Evolutionary conservation across 805 yeast genomes (phyloP).

Genomic region (Pichia exigua): DNA sequence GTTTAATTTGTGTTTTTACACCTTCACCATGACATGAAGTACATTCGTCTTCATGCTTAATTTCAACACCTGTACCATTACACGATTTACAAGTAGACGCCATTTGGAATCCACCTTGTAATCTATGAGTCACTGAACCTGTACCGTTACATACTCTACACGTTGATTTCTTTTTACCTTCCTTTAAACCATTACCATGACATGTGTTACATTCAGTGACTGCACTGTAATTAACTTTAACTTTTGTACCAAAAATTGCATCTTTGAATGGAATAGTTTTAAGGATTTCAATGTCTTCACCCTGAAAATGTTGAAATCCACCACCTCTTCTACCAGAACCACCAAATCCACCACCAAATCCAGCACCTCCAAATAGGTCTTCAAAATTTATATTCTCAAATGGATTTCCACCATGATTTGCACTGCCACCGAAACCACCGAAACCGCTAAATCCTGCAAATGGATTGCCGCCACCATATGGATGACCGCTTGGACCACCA

Average conservation of each 20-base stretch:
- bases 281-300: constrained; percentile 79
- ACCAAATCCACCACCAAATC: constrained; percentile 11
- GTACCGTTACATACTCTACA: constrained; percentile 90
- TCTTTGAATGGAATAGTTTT: constrained; percentile 76
- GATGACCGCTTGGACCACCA: constrained; percentile 35
- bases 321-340: constrained; percentile 29
- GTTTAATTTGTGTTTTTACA: constrained; percentile 55
- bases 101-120: constrained; percentile 95
- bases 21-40: constrained; percentile 84
- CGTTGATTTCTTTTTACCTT: constrained; percentile 64
- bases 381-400: constrained; percentile 39
- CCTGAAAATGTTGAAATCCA: constrained; percentile 69
- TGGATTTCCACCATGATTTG: constrained; percentile 18
- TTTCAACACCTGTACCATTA: constrained; percentile 79
- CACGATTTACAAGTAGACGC: constrained; percentile 85
- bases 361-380: constrained; percentile 49
- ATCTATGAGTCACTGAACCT: constrained; percentile 78
- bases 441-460: constrained; percentile 35
- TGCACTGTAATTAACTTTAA: constrained; percentile 62
- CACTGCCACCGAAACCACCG: constrained; percentile 30
- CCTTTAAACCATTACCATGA: constrained; percentile 77
- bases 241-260: constrained; percentile 70
- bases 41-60: constrained; percentile 66
- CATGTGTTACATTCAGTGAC: constrained; percentile 75
- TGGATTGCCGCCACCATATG: constrained; percentile 30